Evolutionary conservation across 2,329 filamentous ascomycete species (phyloP).

Genomic region (Pseudonectria buxi): DNA sequence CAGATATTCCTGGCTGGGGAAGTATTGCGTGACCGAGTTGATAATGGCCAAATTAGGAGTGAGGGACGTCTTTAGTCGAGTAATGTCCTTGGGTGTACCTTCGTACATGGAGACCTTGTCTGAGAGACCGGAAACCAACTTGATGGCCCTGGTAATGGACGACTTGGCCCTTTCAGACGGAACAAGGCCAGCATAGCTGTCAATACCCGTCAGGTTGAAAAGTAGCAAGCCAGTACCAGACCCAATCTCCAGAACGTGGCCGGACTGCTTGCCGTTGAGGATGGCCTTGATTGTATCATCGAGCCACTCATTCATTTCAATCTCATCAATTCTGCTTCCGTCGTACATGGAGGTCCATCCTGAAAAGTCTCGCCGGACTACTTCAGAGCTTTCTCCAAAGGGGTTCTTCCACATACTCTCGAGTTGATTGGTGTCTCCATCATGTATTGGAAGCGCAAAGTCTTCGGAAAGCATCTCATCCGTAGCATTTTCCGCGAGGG

Average conservation of each 20-base stretch:
- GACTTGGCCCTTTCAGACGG: conserved; percentile 14
- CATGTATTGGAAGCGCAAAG: too few species aligned
- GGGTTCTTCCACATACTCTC: too few species aligned
- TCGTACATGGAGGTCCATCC: conserved; percentile 29
- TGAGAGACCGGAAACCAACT: conserved; percentile 4
- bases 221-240: conserved; percentile 26
- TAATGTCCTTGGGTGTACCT: conserved; percentile 15
- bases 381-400: too few species aligned
- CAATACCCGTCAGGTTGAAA: conserved; percentile 20
- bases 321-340: conserved; percentile 17
- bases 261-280: conserved; percentile 4
- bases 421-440: too few species aligned
- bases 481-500: conserved; percentile 5
- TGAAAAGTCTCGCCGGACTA: conserved; percentile 23
- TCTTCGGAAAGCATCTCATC: conserved; percentile 11
- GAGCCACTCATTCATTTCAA: conserved; percentile 27
- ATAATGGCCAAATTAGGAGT: conserved; percentile 15
- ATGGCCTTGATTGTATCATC: conserved; percentile 22
- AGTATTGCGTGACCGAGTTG: conserved; percentile 25
- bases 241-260: conserved; percentile 23
- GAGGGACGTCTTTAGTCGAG: neutral
- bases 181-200: conserved; percentile 23
- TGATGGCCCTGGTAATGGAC: conserved; percentile 12
- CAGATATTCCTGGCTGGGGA: conserved; percentile 21
- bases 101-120: conserved; percentile 11